phyloP scores from a whole-genome alignment of 2,329 filamentous ascomycete species.

The Alternaria triticina region DNA sequence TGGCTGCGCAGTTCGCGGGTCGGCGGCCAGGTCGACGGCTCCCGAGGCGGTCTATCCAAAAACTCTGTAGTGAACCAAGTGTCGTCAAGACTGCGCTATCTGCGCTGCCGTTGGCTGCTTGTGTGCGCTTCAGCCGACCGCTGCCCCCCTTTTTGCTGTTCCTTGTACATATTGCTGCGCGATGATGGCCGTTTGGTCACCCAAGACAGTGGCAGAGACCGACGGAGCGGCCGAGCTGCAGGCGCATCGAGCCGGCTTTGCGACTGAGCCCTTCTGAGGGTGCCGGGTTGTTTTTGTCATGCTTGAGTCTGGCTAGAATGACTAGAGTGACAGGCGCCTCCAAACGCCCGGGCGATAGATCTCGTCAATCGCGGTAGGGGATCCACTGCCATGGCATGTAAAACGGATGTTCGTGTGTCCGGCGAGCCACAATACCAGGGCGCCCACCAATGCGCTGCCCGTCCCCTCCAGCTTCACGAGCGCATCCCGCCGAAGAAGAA shows the following conservation, averaged over 20 bases:
- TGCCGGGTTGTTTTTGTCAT: slow-evolving; percentile 10
- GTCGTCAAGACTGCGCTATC: slow-evolving; percentile 10
- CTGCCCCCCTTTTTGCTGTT: slow-evolving; percentile 19
- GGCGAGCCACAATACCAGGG: slow-evolving; percentile 3
- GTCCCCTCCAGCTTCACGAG: slow-evolving; percentile 17
- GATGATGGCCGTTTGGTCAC: slow-evolving; percentile 10
- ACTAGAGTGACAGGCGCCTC: slow-evolving; percentile 28
- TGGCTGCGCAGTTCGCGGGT: slow-evolving; percentile 28
- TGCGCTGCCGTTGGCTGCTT: slow-evolving; percentile 15
- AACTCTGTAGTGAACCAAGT: slow-evolving; percentile 11
- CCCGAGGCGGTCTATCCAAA: slow-evolving; percentile 16
- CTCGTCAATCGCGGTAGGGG: slow-evolving; percentile 19
- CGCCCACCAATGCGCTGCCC: slow-evolving; percentile 15
- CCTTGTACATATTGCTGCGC: slow-evolving; percentile 9
- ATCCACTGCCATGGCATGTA: slow-evolving; percentile 20
- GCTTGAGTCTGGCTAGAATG: background rate
- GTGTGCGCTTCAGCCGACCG: slow-evolving; percentile 26
- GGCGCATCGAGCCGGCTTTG: slow-evolving; percentile 9
- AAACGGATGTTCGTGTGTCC: slow-evolving; percentile 16
- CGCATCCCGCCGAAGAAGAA: slow-evolving; percentile 16
- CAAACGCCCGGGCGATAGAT: slow-evolving; percentile 15
- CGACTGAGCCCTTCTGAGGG: slow-evolving; percentile 1
- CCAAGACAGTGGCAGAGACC: slow-evolving; percentile 17
- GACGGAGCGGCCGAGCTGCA: slow-evolving; percentile 25
- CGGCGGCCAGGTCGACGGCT: slow-evolving; percentile 7